Evolutionary conservation across 2,329 filamentous ascomycete species (phyloP), one percentile per base, ranked within the genome.

Genomic region (Botrytis deweyae): DNA sequence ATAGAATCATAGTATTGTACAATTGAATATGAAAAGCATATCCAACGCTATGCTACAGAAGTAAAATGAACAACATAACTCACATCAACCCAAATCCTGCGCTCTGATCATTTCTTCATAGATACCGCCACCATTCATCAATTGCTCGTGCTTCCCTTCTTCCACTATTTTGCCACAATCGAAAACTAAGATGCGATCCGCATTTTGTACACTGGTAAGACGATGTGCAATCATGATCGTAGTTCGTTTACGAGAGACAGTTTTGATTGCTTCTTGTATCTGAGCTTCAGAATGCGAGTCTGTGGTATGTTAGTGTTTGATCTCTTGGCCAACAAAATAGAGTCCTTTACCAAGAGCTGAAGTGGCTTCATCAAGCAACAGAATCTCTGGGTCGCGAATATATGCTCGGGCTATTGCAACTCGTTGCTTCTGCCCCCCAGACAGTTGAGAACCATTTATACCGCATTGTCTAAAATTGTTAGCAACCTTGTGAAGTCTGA

Each of bases 361-460:
- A 0, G 93, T 97, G 44, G 92, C 92, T 84, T 97, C 93, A 78
- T 97, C 94, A 0, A 97, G 85, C 58, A 97, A 87, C 29, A 97
- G 82, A 1, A 97, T 85, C 65, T 90, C 87, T 0, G 93, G 93
- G 75, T 88, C 87, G 0, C 93, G 87, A 4, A 94, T 87, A 4
- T 95, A 84, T 0, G 93, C 93, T 38, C 93, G 87, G 0, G 94
- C 93, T 79, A 97, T 95, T 0, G 91, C 90, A 22, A 97, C 83
- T 1, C 93, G 88, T 81, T 97, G 93, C 25, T 91, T 89, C 81
- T 97, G 93, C 0, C 94, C 94, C 2, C 93, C 93, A 0, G 92
- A 94, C 4, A 97, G 83, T 36, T 91, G 87, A 0, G 91, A 91
- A 3, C 92, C 92, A 75, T 92, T 91, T n/a, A 92, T 90, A 10